Base-by-base conservation (phyloP, 2,329 filamentous ascomycete genomes). In the Talaromyces albobiverticillius region DNA sequence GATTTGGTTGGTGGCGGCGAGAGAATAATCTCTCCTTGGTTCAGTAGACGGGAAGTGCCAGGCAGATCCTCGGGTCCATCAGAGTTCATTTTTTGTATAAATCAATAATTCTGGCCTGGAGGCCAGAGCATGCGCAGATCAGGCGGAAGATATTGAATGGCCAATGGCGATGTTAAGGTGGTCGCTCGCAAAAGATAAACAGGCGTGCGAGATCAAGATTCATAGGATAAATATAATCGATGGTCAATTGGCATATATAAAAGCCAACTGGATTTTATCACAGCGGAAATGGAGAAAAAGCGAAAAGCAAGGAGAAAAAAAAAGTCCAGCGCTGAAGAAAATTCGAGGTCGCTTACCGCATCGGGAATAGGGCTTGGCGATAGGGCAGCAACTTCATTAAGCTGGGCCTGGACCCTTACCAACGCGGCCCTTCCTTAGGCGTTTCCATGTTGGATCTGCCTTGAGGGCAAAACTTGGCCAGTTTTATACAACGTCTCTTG, bases 1-100 rank as follows among this genome's bases (percentile, higher is more conserved):
- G 76, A 79, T 50, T 72, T 66, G 11, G 77, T 79, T n/a, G 81
- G 81, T 51, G 78, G 75, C 3, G 81, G 81, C 3, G 77, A 75
- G 23, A 83, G 73, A 18, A 80, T 73, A 42, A 83, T 73, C 54
- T 82, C 76, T 52, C 64, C 64, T 43, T 67, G 60, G 29, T 62
- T 61, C 45, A 62, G 64, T 16, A 67, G 59, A 38, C 61, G 59
- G 36, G 59, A 59, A 7, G 64, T 67, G 31, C 64, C 64, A 46
- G 63, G 62, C n/a, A 65, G 59, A 13, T 56, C 49, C 43, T 62
- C 60, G n/a, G 29, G 42, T 13, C 52, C 48, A 16, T 45, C 38
- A 14, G 20, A 7, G 20, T 47, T 45, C 53, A 55, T 55, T 34
- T 49, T 42, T 14, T 18, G 32, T 41, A 9, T 16, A 49, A 22